Evolutionary conservation across 768 basidiomycete genomes (phyloP), one percentile per base, ranked within the genome.

Genomic region (Rhodotorula sphaerocarpa): DNA sequence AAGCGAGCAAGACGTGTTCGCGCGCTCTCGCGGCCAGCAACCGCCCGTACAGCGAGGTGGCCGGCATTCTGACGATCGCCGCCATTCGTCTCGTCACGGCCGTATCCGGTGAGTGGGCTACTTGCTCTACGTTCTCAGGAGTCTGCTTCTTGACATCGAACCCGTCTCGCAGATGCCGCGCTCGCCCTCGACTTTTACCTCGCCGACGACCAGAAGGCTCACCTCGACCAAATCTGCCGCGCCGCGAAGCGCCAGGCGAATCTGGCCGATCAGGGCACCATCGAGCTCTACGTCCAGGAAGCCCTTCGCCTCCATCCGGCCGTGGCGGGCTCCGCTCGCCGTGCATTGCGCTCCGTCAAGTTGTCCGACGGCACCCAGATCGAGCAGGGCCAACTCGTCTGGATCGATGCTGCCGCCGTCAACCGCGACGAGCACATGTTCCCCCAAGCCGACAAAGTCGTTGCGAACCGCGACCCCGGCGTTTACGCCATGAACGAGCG

Each of bases 181-280:
- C 53, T 55, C 46, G 31, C 36, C 4, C n/a, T 60, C 46, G 58
- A 65, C 54, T 58, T 55, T 41, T 55, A 18, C 63, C 63, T 65
- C 43, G 27, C 16, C 10, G 50, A 57, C 14, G 33, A 50, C 30
- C 48, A 59, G 34, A 12, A 39, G 12, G 10, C 15, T 2, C 14
- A 36, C 9, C 45, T 54, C n/a, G 18, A 16, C 12, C 6, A 50
- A 33, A 20, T 65, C 18, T 44, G 41, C 42, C 7, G 9, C 4
- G 16, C n/a, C 3, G 48, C 47, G 10, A 41, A 31, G 23, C 6
- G 11, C 20, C 27, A 44, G 18, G 46, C 44, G 34, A 42, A 47
- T 41, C 12, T 54, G 3, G 48, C 46, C 23, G 25, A 55, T 23
- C 58, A 65, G 39, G 30, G 18, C 14, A 55, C 54, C 46, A 5